phyloP scores from a whole-genome alignment of 345 rosid genomes.

The Dipteronia sinensis region DNA sequence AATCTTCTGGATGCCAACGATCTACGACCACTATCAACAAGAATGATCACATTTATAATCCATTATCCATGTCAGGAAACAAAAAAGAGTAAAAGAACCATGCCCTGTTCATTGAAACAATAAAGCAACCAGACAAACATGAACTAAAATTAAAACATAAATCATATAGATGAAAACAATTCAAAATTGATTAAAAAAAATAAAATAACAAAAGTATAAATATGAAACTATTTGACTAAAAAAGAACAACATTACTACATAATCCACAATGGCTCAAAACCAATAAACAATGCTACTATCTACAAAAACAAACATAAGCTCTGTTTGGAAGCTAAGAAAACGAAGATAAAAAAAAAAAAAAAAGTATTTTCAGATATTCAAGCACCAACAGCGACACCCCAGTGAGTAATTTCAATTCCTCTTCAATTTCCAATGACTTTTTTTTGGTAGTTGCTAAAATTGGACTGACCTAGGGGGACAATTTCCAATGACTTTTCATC shows the following conservation, averaged over 20 bases:
- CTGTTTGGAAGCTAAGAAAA: slow-evolving; percentile 9
- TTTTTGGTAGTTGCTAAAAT: too few species aligned
- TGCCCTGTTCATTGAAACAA: neutral
- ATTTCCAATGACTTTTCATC: neutral
- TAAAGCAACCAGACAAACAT: neutral
- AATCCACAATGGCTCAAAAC: neutral
- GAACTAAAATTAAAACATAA: neutral
- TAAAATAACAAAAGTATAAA: neutral
- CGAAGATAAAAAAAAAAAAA: neutral
- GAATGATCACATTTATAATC: neutral
- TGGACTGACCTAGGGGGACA: too few species aligned
- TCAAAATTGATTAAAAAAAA: neutral
- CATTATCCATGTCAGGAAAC: too few species aligned
- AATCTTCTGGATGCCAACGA: neutral
- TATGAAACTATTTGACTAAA: neutral
- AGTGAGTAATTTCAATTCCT: neutral
- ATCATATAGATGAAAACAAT: neutral
- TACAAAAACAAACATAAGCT: neutral
- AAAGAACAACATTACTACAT: neutral
- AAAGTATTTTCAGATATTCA: neutral
- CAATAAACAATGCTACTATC: neutral
- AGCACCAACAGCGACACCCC: neutral
- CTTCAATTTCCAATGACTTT: neutral
- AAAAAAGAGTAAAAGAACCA: neutral
- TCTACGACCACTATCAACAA: neutral